Evolutionary conservation across 2,329 filamentous ascomycete species (phyloP).

Genomic region (Fusarium sp.): DNA sequence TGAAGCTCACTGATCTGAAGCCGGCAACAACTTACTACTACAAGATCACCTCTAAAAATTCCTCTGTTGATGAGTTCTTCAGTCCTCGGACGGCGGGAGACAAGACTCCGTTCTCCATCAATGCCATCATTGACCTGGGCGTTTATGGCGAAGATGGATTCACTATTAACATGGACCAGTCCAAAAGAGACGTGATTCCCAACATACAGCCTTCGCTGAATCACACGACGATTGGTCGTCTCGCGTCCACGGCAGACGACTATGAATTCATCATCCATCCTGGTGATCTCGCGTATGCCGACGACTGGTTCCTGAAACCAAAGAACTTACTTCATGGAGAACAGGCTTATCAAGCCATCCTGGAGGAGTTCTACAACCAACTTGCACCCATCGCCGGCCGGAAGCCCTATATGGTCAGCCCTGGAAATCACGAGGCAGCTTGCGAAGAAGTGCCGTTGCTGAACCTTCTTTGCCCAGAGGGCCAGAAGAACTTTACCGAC

Average conservation of each 20-base stretch:
- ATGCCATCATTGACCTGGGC: constrained; percentile 29
- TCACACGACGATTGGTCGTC: constrained; percentile 25
- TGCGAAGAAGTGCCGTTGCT: constrained; percentile 24
- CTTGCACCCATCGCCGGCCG: constrained; percentile 10
- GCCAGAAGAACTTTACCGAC: constrained; percentile 32
- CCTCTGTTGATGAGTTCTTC: constrained; percentile 6
- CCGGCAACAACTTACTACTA: constrained; percentile 27
- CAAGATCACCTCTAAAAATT: constrained; percentile 15
- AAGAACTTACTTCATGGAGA: constrained; percentile 25
- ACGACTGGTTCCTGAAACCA: not conserved
- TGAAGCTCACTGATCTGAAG: not conserved
- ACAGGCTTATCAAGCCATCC: constrained; percentile 23
- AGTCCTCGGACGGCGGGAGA: constrained; percentile 22
- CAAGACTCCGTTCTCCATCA: constrained; percentile 21
- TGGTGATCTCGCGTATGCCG: not conserved
- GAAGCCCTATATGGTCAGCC: constrained; percentile 27
- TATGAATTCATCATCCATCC: constrained; percentile 26
- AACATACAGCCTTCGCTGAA: constrained; percentile 19
- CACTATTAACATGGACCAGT: constrained; percentile 21
- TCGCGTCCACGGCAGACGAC: constrained; percentile 18
- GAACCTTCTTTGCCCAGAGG: constrained; percentile 19
- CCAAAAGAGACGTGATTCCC: constrained; percentile 20
- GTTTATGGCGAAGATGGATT: constrained; percentile 28
- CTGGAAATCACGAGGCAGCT: constrained; percentile 24
- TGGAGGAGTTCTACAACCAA: constrained; percentile 24